These are phyloP conservation scores for Monilinia fructigena DNA, from an alignment of 2,329 filamentous ascomycete genomes.

Conservation along the genomic window DNA sequence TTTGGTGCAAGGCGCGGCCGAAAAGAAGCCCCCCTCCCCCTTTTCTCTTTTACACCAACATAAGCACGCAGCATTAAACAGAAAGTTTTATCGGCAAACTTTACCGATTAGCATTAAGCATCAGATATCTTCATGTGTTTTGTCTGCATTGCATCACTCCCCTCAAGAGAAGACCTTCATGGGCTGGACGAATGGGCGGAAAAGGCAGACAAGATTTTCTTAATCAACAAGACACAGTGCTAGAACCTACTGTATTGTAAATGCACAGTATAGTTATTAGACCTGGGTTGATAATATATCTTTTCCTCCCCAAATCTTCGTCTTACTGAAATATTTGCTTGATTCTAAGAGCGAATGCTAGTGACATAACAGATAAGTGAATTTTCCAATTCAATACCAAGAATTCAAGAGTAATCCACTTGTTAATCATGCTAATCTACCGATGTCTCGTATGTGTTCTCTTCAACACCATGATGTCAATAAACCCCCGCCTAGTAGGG, in stretches of 20 bases:
- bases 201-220: slow-evolving; percentile 13
- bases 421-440: not conserved
- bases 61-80: slow-evolving; percentile 15
- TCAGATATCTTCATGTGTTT: slow-evolving; percentile 17
- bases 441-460: not conserved
- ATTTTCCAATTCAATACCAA: slow-evolving; percentile 1
- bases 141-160: slow-evolving; percentile 20
- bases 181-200: slow-evolving; percentile 8
- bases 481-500: not conserved
- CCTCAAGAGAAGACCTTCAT: slow-evolving; percentile 14
- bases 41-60: slow-evolving; percentile 15
- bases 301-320: slow-evolving; percentile 5
- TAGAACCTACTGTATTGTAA: slow-evolving; percentile 10
- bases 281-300: slow-evolving; percentile 20
- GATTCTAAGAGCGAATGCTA: not conserved
- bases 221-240: slow-evolving; percentile 14
- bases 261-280: slow-evolving; percentile 19
- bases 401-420: not conserved
- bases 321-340: not conserved
- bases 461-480: slow-evolving; percentile 9
- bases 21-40: not conserved
- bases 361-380: slow-evolving; percentile 8
- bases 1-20: slow-evolving; percentile 3
- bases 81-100: slow-evolving; percentile 9
- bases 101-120: slow-evolving; percentile 18